Evolutionary conservation across 2,329 filamentous ascomycete genomes (phyloP).

Genomic region (Pestalotiopsis fici): DNA sequence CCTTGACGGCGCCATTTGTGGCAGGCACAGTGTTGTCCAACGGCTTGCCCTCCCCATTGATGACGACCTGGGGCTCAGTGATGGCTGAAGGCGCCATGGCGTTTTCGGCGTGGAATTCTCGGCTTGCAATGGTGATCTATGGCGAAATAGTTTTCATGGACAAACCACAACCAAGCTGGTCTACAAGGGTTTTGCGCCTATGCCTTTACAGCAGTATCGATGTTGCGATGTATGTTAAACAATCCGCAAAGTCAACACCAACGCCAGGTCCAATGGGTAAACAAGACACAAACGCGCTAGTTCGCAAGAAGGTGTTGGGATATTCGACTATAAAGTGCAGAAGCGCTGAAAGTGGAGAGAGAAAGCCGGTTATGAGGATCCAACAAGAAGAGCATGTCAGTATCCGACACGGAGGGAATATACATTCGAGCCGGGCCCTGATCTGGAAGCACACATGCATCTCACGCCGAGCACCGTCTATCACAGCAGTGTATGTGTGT

Average conservation of each 20-base stretch:
- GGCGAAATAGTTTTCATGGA: too few relatives aligned
- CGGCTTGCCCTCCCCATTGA: not conserved
- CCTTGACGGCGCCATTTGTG: not conserved
- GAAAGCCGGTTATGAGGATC: not conserved
- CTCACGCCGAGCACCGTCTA: not conserved
- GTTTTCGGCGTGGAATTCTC: not conserved
- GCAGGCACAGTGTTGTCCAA: not conserved
- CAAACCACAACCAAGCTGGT: not conserved
- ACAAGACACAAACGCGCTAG: not conserved
- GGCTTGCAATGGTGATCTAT: not conserved
- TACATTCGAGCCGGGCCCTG: not conserved
- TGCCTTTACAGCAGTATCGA: too few relatives aligned
- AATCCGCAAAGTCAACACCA: not conserved
- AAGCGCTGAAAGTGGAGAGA: not conserved
- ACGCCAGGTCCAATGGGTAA: not conserved
- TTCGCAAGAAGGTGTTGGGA: not conserved
- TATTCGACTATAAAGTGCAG: not conserved
- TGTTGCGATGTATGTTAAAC: too few relatives aligned
- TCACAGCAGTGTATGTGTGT: not conserved
- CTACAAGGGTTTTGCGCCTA: too few relatives aligned
- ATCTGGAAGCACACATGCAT: not conserved
- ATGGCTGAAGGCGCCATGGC: not conserved
- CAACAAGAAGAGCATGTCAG: not conserved
- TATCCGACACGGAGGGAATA: not conserved
- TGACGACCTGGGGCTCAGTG: not conserved